Percentiles rank a stretch among this genome's conserved stretches.
Conservation (phyloP, 352 stramenopile genomes). For the Blastocystis sp. region DNA sequence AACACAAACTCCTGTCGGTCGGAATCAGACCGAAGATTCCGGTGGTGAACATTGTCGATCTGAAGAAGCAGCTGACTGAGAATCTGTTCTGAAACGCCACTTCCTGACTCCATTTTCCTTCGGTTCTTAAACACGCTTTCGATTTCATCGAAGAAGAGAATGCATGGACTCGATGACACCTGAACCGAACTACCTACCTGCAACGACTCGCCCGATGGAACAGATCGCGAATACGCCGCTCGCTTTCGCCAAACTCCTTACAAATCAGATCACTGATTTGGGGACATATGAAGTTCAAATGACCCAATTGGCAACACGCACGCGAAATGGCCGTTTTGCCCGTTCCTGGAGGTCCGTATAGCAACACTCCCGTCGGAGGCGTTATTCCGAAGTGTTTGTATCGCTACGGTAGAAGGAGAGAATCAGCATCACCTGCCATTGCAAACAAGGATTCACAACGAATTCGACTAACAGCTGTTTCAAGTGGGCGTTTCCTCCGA, state of each 20-base stretch:
- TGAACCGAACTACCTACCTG: neutral
- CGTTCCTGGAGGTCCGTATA: constrained; percentile 35
- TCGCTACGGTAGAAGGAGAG: neutral
- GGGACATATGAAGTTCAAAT: constrained; percentile 45
- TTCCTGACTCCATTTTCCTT: neutral
- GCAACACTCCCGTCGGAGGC: constrained; percentile 9
- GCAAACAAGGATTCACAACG: constrained; percentile 26
- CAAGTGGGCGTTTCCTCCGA: neutral
- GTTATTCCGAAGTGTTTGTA: neutral
- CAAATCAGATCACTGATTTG: constrained; percentile 15
- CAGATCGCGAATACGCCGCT: constrained; percentile 32
- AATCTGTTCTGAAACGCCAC: neutral
- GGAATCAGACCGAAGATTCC: neutral
- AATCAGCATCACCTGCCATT: neutral
- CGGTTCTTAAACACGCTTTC: constrained; percentile 41
- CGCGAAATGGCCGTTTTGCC: constrained; percentile 28
- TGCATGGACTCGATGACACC: neutral
- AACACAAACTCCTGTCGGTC: constrained; percentile 22
- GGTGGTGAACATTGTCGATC: neutral
- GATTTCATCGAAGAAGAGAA: constrained; percentile 49
- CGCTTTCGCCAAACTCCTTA: constrained; percentile 38
- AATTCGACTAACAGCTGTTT: neutral
- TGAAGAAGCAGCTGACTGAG: constrained; percentile 5
- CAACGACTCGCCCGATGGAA: neutral
- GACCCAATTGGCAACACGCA: constrained; percentile 13